Base-by-base conservation (phyloP, 2,329 filamentous ascomycete genomes). In the Cladosporium sp. region DNA sequence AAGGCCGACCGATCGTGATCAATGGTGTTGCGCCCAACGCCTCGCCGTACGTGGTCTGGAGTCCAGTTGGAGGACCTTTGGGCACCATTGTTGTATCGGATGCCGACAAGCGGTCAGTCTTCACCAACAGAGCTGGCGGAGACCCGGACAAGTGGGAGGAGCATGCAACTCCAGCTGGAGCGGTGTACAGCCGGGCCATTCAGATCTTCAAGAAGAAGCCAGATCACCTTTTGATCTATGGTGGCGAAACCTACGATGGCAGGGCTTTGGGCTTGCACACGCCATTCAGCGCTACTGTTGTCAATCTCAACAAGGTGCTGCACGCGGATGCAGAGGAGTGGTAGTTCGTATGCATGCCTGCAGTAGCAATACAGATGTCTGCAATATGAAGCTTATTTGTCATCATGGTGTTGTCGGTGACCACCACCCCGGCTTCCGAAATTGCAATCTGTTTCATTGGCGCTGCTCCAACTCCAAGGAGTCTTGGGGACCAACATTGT, bases 1-100 rank as follows among this genome's bases (percentile, higher is more conserved):
- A 76, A 1, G 80, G 78, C 18, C 72, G 76, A 14, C 75, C 77
- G 14, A 74, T 79, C 26, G 78, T 80, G 0, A 80, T 77, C 1
- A 80, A 82, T 63, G 82, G 80, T 26, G 81, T 78, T 0, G 72
- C 79, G 14, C 80, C 84, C 0, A 79, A 72, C 1, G 79, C 80
- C 6, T 82, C 80, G 1, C 85, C 85, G 0, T 86, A 86, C 68
- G 79, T 83, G 0, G 81, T 84, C 3, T 86, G 83, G 84, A 83
- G 78, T 4, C 75, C 81, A 0, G 79, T 79, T 3, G 84, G 83
- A 12, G 79, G 79, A 18, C 62, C 67, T 5, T 77, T 81, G 64
- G 84, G 84, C 1, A 86, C 82, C 1, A 80, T 86, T 62, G 81
- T 85, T 12, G 83, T 83, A 14, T 65, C 64, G 10, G 64, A 65